Base-by-base conservation (phyloP, 192 early-diverging fungal genomes). In the Podila epigama region DNA sequence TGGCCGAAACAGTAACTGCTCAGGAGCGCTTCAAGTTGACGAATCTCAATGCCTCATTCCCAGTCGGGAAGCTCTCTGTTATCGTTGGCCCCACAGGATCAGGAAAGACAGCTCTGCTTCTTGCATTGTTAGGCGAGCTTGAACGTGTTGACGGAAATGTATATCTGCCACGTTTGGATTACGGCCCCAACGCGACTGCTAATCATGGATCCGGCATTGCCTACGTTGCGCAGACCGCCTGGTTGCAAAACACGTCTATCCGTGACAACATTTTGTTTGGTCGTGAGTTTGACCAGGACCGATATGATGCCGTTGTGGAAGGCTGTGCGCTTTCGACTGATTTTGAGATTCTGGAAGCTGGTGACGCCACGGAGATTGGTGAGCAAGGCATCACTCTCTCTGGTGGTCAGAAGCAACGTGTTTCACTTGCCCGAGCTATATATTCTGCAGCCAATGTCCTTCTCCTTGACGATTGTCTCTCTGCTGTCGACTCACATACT, bases 101-200 rank as follows among this genome's bases (percentile, higher is more conserved):
- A 28, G 97, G 97, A 32, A 98, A 98, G 75, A 88, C 91, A 28
- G 90, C 90, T 13, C 68, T 98, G 51, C 68, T 96, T 10, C 50
- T 89, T 20, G 92, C 94, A 44, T 84, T 97, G 29, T 79, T 97
- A 10, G 94, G 94, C n/a, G 95, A 97, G 77, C 93, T 95, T 66
- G 75, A 82, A 22, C 70, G 78, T 32, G 53, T 79, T 20, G 67
- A 67, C 20, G 84, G 83, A 51, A 42, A 70, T 12, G 75, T 81
- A 29, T 69, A 87, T 16, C 65, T 87, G 33, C 86, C 86, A 13
- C 51, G 68, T 16, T 34, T 59, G 56, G 70, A 72, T 53, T 65
- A 72, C 20, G 57, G 36, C 10, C 34, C 42, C 2, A 22, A 10
- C 13, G 58, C 65, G 9, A 68, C 81, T 37, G 66, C 42, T 13